Percentiles rank a stretch among this genome's conserved stretches.
Evolutionary conservation across 2,329 filamentous ascomycete genomes (phyloP).

Genomic region (Ascochyta clinopodiicola): DNA sequence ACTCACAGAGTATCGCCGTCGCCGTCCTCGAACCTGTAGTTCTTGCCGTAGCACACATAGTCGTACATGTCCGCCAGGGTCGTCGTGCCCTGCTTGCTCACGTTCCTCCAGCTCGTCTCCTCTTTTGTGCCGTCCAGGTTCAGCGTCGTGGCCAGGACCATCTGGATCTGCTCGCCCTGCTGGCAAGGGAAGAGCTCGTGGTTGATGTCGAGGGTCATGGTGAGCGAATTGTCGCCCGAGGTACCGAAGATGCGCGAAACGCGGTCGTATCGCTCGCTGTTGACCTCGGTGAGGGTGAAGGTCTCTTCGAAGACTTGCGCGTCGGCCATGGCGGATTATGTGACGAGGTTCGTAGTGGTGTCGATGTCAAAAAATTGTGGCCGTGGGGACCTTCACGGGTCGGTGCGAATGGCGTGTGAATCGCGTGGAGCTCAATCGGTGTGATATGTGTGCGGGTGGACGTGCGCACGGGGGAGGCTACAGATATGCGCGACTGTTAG

Average conservation of each 20-base stretch:
- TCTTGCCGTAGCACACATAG: slow-evolving; percentile 88
- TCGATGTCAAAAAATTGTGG: slow-evolving; percentile 1
- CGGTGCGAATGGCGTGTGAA: not conserved
- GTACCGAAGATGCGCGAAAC: slow-evolving; percentile 84
- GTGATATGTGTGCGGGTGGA: not conserved
- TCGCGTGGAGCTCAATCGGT: not conserved
- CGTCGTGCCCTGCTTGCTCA: slow-evolving; percentile 56
- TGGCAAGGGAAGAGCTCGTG: slow-evolving; percentile 84
- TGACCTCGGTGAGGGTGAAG: slow-evolving; percentile 80
- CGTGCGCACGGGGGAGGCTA: not conserved
- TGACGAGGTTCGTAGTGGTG: not conserved
- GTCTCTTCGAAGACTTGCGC: slow-evolving; percentile 92
- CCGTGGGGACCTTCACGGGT: not conserved
- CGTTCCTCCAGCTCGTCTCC: slow-evolving; percentile 69
- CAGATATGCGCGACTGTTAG: not conserved
- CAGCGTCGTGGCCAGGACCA: slow-evolving; percentile 85
- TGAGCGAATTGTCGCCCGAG: slow-evolving; percentile 77
- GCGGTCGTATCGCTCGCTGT: slow-evolving; percentile 92
- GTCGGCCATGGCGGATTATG: slow-evolving; percentile 68
- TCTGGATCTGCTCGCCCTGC: slow-evolving; percentile 76
- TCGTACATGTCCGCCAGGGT: slow-evolving; percentile 80
- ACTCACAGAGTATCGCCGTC: slow-evolving; percentile 86
- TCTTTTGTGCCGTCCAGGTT: slow-evolving; percentile 77
- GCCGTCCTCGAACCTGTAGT: slow-evolving; percentile 85
- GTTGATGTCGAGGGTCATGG: slow-evolving; percentile 91